Evolutionary conservation across 306 rosid species (phyloP).

Genomic region (Alnus glutinosa): DNA sequence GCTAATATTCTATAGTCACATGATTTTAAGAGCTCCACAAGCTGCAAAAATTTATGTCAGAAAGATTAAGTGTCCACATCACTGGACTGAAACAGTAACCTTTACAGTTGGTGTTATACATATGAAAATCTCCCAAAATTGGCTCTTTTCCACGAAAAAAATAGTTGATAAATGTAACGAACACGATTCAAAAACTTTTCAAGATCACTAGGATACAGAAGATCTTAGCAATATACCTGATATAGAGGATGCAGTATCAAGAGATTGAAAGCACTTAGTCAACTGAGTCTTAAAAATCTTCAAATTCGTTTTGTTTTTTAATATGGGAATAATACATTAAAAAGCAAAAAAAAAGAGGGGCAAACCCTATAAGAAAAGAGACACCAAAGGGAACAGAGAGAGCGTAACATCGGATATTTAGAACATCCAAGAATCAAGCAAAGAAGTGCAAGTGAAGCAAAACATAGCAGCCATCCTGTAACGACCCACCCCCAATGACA

Average conservation of each 20-base stretch:
- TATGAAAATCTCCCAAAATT: too few relatives aligned
- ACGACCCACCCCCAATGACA: too few relatives aligned
- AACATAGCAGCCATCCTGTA: background rate
- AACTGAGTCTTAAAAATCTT: background rate
- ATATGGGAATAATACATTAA: background rate
- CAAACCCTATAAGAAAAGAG: background rate
- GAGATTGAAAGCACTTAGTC: background rate
- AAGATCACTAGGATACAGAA: background rate
- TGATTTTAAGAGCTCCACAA: slow-evolving; percentile 85
- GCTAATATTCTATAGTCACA: slow-evolving; percentile 97
- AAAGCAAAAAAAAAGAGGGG: background rate
- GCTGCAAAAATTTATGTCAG: slow-evolving; percentile 60
- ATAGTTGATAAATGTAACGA: background rate
- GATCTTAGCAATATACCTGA: background rate
- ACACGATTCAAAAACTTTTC: background rate
- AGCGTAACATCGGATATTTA: background rate
- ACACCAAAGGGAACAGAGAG: background rate
- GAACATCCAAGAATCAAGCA: background rate
- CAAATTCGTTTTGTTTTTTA: background rate
- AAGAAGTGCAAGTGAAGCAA: background rate
- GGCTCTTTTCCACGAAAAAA: background rate
- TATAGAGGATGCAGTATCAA: background rate
- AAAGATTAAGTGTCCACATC: slow-evolving; percentile 7
- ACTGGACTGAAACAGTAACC: background rate
- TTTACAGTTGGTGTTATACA: background rate